phyloP scores from a whole-genome alignment of 73 alveolate genomes.

The Stentor coeruleus region DNA sequence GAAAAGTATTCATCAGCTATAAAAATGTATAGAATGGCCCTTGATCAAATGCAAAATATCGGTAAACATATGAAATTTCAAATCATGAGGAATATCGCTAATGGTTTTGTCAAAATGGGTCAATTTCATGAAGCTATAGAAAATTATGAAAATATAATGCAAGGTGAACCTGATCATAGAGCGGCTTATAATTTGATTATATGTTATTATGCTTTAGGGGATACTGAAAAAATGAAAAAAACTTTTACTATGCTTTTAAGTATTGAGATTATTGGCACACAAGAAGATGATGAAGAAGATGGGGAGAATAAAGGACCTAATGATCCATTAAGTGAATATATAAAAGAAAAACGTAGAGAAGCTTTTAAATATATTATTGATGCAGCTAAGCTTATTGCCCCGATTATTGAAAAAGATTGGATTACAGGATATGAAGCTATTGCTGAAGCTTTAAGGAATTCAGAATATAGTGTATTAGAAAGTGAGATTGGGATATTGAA shows the following conservation, averaged over 20 bases:
- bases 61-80: constrained; percentile 95
- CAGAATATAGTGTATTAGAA: constrained; percentile 90
- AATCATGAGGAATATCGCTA: constrained; percentile 96
- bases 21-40: constrained; percentile 98
- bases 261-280: constrained; percentile 86
- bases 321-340: constrained; percentile 92
- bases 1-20: constrained; percentile 97
- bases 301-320: constrained; percentile 48
- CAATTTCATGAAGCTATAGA: constrained; percentile 86
- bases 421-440: constrained; percentile 88
- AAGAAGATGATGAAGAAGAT: constrained; percentile 84
- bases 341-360: constrained; percentile 89
- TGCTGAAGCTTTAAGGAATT: constrained; percentile 85
- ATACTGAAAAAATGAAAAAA: constrained; percentile 71
- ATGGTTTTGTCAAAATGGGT: constrained; percentile 93
- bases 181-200: constrained; percentile 85
- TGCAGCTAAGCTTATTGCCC: constrained; percentile 94
- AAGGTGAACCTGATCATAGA: constrained; percentile 70
- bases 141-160: constrained; percentile 73
- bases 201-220: constrained; percentile 92
- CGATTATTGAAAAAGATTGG: constrained; percentile 87
- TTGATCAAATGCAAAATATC: constrained; percentile 93
- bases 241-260: constrained; percentile 70
- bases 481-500: constrained; percentile 95
- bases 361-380: constrained; percentile 68